These are phyloP conservation scores for Fusarium marasasianum DNA, from an alignment of 2,329 filamentous ascomycete species.

Conservation along the genomic window DNA sequence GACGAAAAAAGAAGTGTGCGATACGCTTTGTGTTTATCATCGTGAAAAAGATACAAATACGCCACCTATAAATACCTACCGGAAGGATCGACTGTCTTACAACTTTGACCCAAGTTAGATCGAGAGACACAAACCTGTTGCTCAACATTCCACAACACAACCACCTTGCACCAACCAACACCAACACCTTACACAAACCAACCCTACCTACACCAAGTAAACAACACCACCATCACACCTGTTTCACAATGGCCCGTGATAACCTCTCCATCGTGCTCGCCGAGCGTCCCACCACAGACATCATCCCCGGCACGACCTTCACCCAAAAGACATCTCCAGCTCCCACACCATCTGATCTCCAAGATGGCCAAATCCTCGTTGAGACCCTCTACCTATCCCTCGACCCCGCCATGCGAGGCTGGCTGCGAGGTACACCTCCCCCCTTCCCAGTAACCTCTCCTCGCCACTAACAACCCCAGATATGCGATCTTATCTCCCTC, in stretches of 20 bases:
- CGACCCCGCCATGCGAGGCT: slow-evolving; percentile 80
- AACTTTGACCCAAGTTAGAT: background rate
- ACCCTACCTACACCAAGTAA: background rate
- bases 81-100: background rate
- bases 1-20: background rate
- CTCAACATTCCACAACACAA: slow-evolving; percentile 2
- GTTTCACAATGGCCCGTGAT: slow-evolving; percentile 52
- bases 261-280: slow-evolving; percentile 67
- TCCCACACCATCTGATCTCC: slow-evolving; percentile 61
- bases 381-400: slow-evolving; percentile 72
- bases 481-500: slow-evolving; percentile 69
- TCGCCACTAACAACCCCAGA: slow-evolving; percentile 45
- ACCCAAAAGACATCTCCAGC: slow-evolving; percentile 59
- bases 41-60: background rate
- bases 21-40: background rate
- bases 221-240: background rate
- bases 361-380: slow-evolving; percentile 72
- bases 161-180: background rate
- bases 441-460: background rate
- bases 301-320: slow-evolving; percentile 75
- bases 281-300: slow-evolving; percentile 67
- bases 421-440: slow-evolving; percentile 64
- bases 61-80: background rate
- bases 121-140: background rate
- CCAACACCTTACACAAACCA: background rate